Evolutionary conservation across 768 basidiomycete species (phyloP), one percentile per base, ranked within the genome.

Genomic region (Daedaleopsis nitida): DNA sequence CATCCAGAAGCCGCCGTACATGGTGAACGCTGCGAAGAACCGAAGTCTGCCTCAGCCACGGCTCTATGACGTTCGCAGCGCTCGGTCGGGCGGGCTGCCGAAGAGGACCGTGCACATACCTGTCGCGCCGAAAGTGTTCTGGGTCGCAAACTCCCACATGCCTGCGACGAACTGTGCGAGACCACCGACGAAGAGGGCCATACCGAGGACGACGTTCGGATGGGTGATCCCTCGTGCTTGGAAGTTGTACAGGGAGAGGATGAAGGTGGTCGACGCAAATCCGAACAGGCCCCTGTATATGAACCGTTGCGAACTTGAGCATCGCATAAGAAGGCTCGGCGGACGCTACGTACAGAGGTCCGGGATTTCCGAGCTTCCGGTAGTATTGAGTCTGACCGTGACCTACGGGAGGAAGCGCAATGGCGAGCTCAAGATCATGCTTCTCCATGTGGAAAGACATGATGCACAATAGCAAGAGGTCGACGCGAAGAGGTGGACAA

Each of bases 1-100:
- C 76, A 94, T 77, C 92, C 92, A 95, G 80, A 94, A 95, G 3
- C 86, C 89, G 23, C 93, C 93, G 62, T 89, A 95, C 1, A 88
- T 88, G 0, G 85, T 79, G 80, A 94, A 94, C 0, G 91, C 92
- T 88, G 63, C 23, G 17, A 42, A 43, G 23, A 53, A 37, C 24
- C 34, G 59, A 58, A 32, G 23, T 45, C 48, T 44, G 52, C 14
- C 35, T 50, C 17, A 55, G 52, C 38, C 34, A 32, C 52, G 37
- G 23, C 6, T 5, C 6, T 24, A 14, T 32, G 27, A 32, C 4
- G 27, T 32, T 32, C 27, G 27, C n/a, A n/a, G n/a, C 27, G 27
- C 27, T 32, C 27, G 27, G 27, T 7, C 3, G 27, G 27, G 27
- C 27, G 27, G 2, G 32, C 35, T 17, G 24, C 42, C 16, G 17